Evolutionary conservation across 2,329 filamentous ascomycete species (phyloP).

Genomic region (Aspergillus carbonarius): DNA sequence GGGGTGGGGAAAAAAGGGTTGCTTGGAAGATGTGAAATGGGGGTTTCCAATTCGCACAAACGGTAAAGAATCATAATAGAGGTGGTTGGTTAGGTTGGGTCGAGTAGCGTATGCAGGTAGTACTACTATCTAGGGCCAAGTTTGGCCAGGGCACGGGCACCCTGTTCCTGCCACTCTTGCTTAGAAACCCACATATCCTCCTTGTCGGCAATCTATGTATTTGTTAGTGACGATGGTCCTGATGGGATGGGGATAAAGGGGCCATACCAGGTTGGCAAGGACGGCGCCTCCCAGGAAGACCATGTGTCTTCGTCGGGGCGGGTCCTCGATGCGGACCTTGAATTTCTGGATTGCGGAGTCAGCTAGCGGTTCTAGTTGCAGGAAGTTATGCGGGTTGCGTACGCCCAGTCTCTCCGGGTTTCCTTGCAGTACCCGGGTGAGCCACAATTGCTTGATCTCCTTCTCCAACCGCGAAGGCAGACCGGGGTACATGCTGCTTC

Average conservation of each 20-base stretch:
- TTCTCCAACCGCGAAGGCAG: conserved; percentile 94
- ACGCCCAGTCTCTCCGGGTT: conserved; percentile 86
- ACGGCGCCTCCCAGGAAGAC: conserved; percentile 98
- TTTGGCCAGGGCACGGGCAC: conserved; percentile 81
- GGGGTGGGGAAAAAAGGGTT: conserved; percentile 19
- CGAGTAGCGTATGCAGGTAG: conserved; percentile 2
- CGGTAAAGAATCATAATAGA: not conserved
- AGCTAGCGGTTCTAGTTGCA: not conserved
- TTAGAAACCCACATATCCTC: conserved; percentile 99
- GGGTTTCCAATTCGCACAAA: conserved; percentile 4
- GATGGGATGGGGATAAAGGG: not conserved
- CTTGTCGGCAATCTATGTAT: conserved; percentile 82
- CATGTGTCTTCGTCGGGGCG: conserved; percentile 94
- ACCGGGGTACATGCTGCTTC: conserved; percentile 98
- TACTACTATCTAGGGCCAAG: conserved; percentile 73
- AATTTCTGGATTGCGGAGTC: conserved; percentile 67
- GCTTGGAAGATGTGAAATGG: conserved; percentile 16
- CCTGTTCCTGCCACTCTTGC: conserved; percentile 95
- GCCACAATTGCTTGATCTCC: conserved; percentile 97
- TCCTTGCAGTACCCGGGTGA: conserved; percentile 83
- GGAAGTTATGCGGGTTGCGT: conserved; percentile 25
- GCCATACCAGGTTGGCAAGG: conserved; percentile 78
- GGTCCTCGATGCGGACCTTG: conserved; percentile 98
- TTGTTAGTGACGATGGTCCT: conserved; percentile 8
- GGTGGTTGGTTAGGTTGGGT: not conserved